Evolutionary conservation across 805 yeast species (phyloP), one percentile per base, ranked within the genome.

Genomic region (Blastobotrys robertii): DNA sequence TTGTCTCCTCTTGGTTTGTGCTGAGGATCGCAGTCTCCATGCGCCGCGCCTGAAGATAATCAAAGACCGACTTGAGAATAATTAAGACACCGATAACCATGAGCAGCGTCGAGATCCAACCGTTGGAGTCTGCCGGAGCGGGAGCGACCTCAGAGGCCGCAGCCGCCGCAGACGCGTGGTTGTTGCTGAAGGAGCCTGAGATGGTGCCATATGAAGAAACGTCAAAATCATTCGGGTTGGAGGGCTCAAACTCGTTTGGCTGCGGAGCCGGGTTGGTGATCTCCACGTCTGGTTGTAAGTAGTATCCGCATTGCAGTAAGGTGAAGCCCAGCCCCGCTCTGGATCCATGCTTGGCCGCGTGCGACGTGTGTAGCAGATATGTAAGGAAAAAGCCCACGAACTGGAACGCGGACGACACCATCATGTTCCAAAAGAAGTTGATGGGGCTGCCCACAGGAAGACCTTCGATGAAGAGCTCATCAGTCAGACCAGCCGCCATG

Each of bases 331-430:
- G 65, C 0, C 98, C 98, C 13, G 90, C 83, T 48, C 95, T 70
- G 1, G 97, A 81, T 2, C 98, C 98, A 56, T 88, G 88, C 58
- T 85, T 86, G 3, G 97, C 95, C 4, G 97, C 97, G 59, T 92
- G 98, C 2, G 97, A 84, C 1, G 97, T 90, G 63, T 92, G 97
- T 43, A 92, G 68, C 37, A 90, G 66, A 58, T 88, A 92, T 6
- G 97, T 88, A 43, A 90, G 70, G 34, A 92, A 69, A 63, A 92
- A 92, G 3, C 98, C 98, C 29, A 90, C 81, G 59, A 84, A 84
- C 63, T 90, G 96, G 68, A 92, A 92, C 34, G 94, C 81, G n/a
- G 85, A 73, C 16, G 95, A 79, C 2, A 92, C 94, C 51, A 86
- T 71, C 51, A 79, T 70, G 63, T 88, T 90, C 97, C 98, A 90